Conservation (phyloP, 352 stramenopile species). For the Phytopythium oedochilum region DNA sequence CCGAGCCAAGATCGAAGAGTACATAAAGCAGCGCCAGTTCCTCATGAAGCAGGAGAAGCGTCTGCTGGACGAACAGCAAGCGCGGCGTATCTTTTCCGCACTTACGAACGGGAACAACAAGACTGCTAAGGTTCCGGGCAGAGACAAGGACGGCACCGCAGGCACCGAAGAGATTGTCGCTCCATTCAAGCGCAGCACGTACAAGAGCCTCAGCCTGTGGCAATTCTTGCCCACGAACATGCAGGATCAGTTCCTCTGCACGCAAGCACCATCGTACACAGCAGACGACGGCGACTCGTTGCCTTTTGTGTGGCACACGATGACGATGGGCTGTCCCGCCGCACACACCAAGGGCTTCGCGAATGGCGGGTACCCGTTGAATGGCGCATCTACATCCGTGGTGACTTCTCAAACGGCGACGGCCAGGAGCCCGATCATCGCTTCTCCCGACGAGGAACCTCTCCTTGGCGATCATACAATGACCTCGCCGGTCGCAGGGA, state of each 20-base stretch:
- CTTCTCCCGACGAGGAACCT: slow-evolving; percentile 26
- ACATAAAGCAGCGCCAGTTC: slow-evolving; percentile 72
- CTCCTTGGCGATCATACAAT: slow-evolving; percentile 20
- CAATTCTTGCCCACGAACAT: slow-evolving; percentile 83
- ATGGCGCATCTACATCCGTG: slow-evolving; percentile 9
- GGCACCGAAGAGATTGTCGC: slow-evolving; percentile 29
- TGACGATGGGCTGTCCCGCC: slow-evolving; percentile 82
- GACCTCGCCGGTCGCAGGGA: slow-evolving; percentile 17
- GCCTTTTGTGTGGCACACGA: slow-evolving; percentile 76
- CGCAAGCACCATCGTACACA: slow-evolving; percentile 28
- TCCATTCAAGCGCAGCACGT: slow-evolving; percentile 83
- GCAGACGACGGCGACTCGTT: slow-evolving; percentile 7
- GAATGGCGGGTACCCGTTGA: slow-evolving; percentile 50
- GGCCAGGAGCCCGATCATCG: slow-evolving; percentile 13
- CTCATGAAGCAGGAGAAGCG: slow-evolving; percentile 71
- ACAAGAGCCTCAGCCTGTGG: slow-evolving; percentile 75
- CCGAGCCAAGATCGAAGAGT: slow-evolving; percentile 67
- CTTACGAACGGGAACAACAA: slow-evolving; percentile 16
- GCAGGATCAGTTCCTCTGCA: slow-evolving; percentile 77
- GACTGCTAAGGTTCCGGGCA: slow-evolving; percentile 14
- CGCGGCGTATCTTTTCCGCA: slow-evolving; percentile 38
- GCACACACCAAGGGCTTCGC: slow-evolving; percentile 81
- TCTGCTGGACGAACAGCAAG: slow-evolving; percentile 44
- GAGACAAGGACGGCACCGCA: slow-evolving; percentile 10
- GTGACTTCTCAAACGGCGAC: slow-evolving; percentile 2